A percentile compares a stretch with the other conserved stretches of the same genome.
Evolutionary conservation across 2,329 filamentous ascomycete genomes (phyloP).

Genomic region (Ophiostoma sp.): DNA sequence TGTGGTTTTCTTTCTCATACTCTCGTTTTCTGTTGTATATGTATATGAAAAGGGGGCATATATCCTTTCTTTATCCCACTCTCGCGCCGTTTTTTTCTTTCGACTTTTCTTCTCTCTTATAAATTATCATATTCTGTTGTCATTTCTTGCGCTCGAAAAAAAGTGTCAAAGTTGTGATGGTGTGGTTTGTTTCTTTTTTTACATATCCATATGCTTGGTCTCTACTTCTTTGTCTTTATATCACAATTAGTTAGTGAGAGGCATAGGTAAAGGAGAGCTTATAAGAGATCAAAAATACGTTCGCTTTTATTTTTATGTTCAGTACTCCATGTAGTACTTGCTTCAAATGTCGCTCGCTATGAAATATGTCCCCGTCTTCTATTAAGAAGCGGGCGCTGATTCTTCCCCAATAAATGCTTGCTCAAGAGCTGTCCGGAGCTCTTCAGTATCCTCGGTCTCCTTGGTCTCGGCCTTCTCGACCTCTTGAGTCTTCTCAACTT

Average conservation of each 20-base stretch:
- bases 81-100: not conserved
- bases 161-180: not conserved
- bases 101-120: not conserved
- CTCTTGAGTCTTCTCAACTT: not conserved
- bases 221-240: not conserved
- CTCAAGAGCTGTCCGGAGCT: not conserved
- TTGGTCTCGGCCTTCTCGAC: not conserved
- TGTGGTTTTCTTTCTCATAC: not conserved
- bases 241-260: not conserved
- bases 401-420: not conserved
- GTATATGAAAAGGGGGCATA: constrained; percentile 9
- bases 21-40: constrained; percentile 5
- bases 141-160: not conserved
- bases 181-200: not conserved
- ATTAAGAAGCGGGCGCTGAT: not conserved
- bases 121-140: not conserved
- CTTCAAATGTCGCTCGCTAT: not conserved
- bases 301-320: not conserved
- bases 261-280: not conserved
- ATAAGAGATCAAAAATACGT: too few species aligned
- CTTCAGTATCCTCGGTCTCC: not conserved
- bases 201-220: not conserved
- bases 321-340: not conserved
- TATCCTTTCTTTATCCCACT: constrained; percentile 12
- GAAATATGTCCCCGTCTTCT: not conserved